phyloP scores from a whole-genome alignment of 73 alveolate species.

The Tetrahymena malaccensis region DNA sequence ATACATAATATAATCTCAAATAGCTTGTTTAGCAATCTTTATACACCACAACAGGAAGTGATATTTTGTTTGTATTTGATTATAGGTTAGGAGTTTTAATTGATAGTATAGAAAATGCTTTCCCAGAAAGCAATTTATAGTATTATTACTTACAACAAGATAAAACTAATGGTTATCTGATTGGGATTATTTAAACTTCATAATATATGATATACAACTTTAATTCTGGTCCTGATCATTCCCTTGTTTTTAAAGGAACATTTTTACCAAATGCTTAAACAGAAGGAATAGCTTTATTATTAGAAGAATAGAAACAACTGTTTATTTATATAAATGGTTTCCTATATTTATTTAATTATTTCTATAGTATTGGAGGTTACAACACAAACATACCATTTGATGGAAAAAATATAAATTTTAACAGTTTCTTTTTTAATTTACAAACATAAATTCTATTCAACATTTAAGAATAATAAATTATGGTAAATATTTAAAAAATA shows the following conservation, averaged over 20 bases:
- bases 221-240: neutral
- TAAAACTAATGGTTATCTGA: neutral
- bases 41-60: neutral
- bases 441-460: neutral
- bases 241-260: neutral
- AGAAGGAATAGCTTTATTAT: neutral
- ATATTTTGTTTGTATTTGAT: neutral
- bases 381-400: neutral
- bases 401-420: neutral
- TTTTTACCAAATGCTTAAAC: neutral
- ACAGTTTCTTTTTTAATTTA: neutral
- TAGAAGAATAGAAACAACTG: neutral
- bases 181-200: neutral
- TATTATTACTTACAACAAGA: neutral
- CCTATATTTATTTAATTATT: neutral
- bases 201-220: neutral
- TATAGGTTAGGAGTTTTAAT: neutral
- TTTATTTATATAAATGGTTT: neutral
- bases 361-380: neutral
- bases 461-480: neutral
- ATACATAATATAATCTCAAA: neutral
- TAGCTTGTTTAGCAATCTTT: neutral
- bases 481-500: neutral
- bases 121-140: neutral
- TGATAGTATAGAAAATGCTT: neutral